phyloP scores from a whole-genome alignment of 140 eudicot species.

The Anethum foeniculum region DNA sequence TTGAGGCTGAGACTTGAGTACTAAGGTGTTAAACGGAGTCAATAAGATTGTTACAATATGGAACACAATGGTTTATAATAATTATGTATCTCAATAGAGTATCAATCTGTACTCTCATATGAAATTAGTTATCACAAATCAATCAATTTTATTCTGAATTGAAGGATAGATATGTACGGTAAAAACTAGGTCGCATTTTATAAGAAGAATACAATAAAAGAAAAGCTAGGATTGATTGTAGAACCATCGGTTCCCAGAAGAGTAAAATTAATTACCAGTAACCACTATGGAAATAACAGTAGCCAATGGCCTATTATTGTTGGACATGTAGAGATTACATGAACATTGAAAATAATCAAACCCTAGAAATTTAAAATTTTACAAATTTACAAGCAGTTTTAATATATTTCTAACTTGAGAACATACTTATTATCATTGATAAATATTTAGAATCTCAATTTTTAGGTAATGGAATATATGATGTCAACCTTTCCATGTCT shows the following conservation, averaged over 20 bases:
- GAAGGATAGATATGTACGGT: not conserved
- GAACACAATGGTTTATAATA: too few species aligned
- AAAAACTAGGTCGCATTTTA: too few species aligned
- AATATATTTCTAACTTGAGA: not conserved
- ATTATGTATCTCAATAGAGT: not conserved
- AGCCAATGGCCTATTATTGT: not conserved
- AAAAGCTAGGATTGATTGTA: not conserved
- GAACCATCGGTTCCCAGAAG: not conserved
- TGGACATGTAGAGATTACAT: not conserved
- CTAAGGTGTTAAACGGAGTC: too few species aligned
- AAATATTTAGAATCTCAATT: not conserved
- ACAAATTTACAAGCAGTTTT: not conserved
- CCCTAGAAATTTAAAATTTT: not conserved
- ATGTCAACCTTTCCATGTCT: not conserved
- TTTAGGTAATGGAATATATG: not conserved
- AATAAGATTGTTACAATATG: too few species aligned
- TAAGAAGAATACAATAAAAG: not conserved
- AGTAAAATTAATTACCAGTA: not conserved
- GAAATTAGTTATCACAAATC: not conserved
- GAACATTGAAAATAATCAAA: not conserved
- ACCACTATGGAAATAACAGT: not conserved
- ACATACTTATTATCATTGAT: not conserved
- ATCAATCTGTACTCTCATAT: not conserved
- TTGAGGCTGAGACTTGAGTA: too few species aligned
- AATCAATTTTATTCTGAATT: not conserved